Conservation (phyloP, 352 stramenopile genomes). For the Phytopythium cucurbitacearum region DNA sequence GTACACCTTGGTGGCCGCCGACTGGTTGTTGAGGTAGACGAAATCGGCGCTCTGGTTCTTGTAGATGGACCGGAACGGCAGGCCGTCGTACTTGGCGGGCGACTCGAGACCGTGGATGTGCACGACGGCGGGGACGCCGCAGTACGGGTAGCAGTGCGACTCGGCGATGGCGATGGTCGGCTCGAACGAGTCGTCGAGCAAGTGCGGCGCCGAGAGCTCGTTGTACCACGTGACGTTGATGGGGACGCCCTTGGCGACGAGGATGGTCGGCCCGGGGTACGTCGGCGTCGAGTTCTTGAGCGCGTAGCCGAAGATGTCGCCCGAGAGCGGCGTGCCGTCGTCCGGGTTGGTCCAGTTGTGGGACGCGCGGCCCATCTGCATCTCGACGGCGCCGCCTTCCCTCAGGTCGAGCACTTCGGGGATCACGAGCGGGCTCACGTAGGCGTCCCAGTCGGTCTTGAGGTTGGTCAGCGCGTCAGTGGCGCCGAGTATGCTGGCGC, state of each 20-base stretch:
- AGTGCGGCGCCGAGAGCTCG: slow-evolving; percentile 31
- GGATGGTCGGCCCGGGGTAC: slow-evolving; percentile 37
- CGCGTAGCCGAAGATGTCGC: slow-evolving; percentile 34
- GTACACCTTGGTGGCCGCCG: slow-evolving; percentile 61
- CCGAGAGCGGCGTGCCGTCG: slow-evolving; percentile 18
- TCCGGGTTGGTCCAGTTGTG: slow-evolving; percentile 31
- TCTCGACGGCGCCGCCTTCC: slow-evolving; percentile 26
- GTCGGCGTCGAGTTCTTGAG: slow-evolving; percentile 29
- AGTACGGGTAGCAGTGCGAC: slow-evolving; percentile 65
- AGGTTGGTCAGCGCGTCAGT: slow-evolving; percentile 20
- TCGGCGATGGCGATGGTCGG: slow-evolving; percentile 30
- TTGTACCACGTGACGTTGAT: slow-evolving; percentile 57
- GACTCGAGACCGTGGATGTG: slow-evolving; percentile 70
- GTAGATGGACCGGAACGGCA: slow-evolving; percentile 58
- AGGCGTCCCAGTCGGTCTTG: slow-evolving; percentile 41
- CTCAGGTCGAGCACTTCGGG: slow-evolving; percentile 42
- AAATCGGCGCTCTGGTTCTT: slow-evolving; percentile 56
- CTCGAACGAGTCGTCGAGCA: slow-evolving; percentile 54
- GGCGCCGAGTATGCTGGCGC: slow-evolving; percentile 3
- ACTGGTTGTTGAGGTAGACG: slow-evolving; percentile 69
- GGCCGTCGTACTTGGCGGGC: slow-evolving; percentile 51
- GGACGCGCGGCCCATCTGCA: slow-evolving; percentile 29
- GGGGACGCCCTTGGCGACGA: slow-evolving; percentile 33
- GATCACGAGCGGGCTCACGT: slow-evolving; percentile 28
- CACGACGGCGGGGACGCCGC: slow-evolving; percentile 49